Evolutionary conservation across 306 rosid species (phyloP).

Genomic region (cucumber (Cucumis sativus)): DNA sequence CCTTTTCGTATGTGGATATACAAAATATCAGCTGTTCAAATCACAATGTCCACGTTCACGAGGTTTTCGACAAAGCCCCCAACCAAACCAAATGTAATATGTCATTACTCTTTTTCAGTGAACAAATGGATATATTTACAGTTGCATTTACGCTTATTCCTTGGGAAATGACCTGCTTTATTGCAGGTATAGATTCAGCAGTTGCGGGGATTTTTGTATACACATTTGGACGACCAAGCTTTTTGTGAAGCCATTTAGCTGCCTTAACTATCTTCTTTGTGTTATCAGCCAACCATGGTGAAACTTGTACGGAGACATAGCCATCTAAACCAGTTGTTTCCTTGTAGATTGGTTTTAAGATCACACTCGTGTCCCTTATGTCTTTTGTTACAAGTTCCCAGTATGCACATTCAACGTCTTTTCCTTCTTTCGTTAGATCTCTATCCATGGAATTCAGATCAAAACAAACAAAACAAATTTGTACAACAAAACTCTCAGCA

Average conservation of each 20-base stretch:
- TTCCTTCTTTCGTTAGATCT: conserved; percentile 76
- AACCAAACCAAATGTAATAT: background rate
- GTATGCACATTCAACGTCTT: conserved; percentile 77
- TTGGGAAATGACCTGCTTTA: conserved; percentile 64
- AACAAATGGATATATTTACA: conserved; percentile 32
- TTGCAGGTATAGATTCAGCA: conserved; percentile 76
- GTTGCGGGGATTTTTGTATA: conserved; percentile 92
- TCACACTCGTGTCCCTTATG: conserved; percentile 79
- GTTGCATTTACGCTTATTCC: conserved; percentile 96
- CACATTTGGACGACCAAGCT: conserved; percentile 62
- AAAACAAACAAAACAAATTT: background rate
- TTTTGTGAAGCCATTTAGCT: conserved; percentile 83
- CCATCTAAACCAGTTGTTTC: conserved; percentile 85
- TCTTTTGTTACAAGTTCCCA: conserved; percentile 97
- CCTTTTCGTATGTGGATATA: conserved; percentile 73
- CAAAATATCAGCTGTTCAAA: conserved; percentile 72
- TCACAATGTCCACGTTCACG: background rate
- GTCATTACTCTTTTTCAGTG: background rate
- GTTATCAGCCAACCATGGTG: conserved; percentile 81
- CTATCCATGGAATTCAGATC: conserved; percentile 13
- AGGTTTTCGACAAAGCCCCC: background rate
- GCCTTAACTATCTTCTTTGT: conserved; percentile 70
- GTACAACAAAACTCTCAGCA: background rate
- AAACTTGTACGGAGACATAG: conserved; percentile 93
- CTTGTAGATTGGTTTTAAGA: conserved; percentile 77